Evolutionary conservation across 306 rosid genomes (phyloP).

Genomic region (Malus sieversii): DNA sequence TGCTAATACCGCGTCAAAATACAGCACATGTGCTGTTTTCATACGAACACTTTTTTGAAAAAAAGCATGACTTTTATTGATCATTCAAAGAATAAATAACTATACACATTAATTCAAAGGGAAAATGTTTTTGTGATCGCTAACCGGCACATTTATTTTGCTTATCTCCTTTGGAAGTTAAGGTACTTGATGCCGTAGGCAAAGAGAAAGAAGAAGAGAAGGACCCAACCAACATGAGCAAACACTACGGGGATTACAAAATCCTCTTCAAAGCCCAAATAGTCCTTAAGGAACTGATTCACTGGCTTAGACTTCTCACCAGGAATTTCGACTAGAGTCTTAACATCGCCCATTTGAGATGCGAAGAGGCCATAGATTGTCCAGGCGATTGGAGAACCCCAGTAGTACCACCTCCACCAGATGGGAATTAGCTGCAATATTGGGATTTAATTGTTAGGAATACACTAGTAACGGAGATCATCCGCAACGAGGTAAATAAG

Average conservation of each 20-base stretch:
- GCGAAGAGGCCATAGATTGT: conserved; percentile 22
- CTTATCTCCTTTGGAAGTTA: conserved; percentile 24
- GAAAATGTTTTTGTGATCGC: neutral
- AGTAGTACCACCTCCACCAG: conserved; percentile 35
- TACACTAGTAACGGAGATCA: neutral
- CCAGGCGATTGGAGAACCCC: conserved; percentile 29
- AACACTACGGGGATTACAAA: conserved; percentile 17
- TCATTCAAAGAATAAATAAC: too few species aligned
- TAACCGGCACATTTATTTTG: neutral
- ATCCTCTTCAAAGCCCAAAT: conserved; percentile 21
- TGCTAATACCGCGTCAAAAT: too few species aligned
- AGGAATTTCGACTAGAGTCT: neutral
- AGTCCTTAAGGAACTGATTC: conserved; percentile 10
- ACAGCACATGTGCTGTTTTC: too few species aligned
- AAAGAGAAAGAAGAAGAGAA: conserved; percentile 24
- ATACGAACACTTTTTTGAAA: too few species aligned
- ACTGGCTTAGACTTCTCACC: neutral
- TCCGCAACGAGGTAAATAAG: neutral
- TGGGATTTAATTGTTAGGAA: neutral
- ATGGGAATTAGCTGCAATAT: conserved; percentile 22
- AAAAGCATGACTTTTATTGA: too few species aligned
- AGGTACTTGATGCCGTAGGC: conserved; percentile 30
- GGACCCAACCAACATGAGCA: conserved; percentile 30
- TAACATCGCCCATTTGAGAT: conserved; percentile 23
- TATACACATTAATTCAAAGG: too few species aligned